Conservation (phyloP, 768 basidiomycete species). For the Lactarius hatsudake region DNA sequence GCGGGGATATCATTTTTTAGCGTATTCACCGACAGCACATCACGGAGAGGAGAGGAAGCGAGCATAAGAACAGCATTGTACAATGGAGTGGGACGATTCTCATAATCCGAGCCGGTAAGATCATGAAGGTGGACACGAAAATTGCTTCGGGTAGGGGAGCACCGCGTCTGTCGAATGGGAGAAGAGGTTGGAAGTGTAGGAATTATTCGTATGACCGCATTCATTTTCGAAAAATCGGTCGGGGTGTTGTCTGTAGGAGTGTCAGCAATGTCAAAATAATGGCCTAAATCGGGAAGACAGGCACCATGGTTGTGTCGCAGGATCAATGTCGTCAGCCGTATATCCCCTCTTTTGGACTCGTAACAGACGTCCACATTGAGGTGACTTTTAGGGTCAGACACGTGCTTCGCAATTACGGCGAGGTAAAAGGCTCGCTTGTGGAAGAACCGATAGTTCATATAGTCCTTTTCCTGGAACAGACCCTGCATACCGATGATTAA, state of each 20-base stretch:
- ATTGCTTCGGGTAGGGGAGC: slow-evolving; percentile 77
- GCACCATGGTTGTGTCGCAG: slow-evolving; percentile 55
- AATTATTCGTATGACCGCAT: slow-evolving; percentile 71
- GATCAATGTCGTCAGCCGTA: slow-evolving; percentile 63
- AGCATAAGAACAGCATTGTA: slow-evolving; percentile 78
- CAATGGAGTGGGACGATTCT: slow-evolving; percentile 58
- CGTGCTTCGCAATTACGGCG: slow-evolving; percentile 65
- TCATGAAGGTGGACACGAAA: slow-evolving; percentile 42
- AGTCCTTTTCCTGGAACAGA: slow-evolving; percentile 96
- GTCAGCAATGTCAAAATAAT: not conserved
- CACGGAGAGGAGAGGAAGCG: slow-evolving; percentile 44
- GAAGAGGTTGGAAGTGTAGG: slow-evolving; percentile 58
- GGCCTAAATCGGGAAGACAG: slow-evolving; percentile 6
- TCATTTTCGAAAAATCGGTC: slow-evolving; percentile 63
- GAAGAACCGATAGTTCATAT: slow-evolving; percentile 84
- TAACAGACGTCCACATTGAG: slow-evolving; percentile 61
- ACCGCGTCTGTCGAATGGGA: slow-evolving; percentile 61
- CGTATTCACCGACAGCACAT: slow-evolving; percentile 45
- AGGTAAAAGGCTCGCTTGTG: slow-evolving; percentile 92
- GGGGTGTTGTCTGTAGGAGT: slow-evolving; percentile 44
- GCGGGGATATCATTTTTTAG: slow-evolving; percentile 50
- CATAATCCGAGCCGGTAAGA: slow-evolving; percentile 29
- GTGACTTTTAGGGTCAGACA: slow-evolving; percentile 45
- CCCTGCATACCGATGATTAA: slow-evolving; percentile 37
- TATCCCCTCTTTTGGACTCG: slow-evolving; percentile 55